These are phyloP conservation scores for Colletotrichum acutatum DNA, from an alignment of 2,329 filamentous ascomycete species.

Conservation along the genomic window DNA sequence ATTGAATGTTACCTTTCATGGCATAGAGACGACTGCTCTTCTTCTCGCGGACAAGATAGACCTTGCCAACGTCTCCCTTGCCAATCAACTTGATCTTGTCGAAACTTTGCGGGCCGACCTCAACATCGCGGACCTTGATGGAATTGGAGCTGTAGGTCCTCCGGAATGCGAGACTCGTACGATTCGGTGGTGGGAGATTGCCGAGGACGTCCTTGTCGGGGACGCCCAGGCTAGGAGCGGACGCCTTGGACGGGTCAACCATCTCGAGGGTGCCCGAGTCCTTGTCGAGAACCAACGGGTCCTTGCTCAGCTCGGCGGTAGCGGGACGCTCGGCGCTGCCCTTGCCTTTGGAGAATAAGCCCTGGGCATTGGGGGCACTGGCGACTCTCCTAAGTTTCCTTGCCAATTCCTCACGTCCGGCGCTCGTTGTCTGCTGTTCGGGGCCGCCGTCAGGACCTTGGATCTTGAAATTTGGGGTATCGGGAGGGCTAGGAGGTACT, in stretches of 20 bases:
- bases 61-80: conserved; percentile 98
- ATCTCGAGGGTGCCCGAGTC: conserved; percentile 59
- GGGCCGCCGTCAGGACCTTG: conserved; percentile 73
- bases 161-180: conserved; percentile 81
- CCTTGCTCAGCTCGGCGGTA: conserved; percentile 88
- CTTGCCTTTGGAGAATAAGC: conserved; percentile 77
- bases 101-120: conserved; percentile 94
- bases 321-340: conserved; percentile 75
- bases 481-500: conserved; percentile 90
- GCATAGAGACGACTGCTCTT: conserved; percentile 95
- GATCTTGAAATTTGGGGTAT: conserved; percentile 83
- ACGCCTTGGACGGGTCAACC: conserved; percentile 52
- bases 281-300: conserved; percentile 73
- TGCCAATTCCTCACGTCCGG: conserved; percentile 93
- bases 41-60: conserved; percentile 97
- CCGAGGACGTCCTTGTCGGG: conserved; percentile 64
- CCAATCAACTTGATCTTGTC: conserved; percentile 99
- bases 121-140: conserved; percentile 97
- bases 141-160: conserved; percentile 99
- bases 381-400: conserved; percentile 93
- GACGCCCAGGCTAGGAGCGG: conserved; percentile 42
- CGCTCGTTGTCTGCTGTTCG: conserved; percentile 75
- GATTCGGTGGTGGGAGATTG: conserved; percentile 73
- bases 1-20: conserved; percentile 84
- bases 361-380: conserved; percentile 96